Base-by-base conservation (phyloP, 1,284 basidiomycete species). In the Prillingera fragicola region DNA sequence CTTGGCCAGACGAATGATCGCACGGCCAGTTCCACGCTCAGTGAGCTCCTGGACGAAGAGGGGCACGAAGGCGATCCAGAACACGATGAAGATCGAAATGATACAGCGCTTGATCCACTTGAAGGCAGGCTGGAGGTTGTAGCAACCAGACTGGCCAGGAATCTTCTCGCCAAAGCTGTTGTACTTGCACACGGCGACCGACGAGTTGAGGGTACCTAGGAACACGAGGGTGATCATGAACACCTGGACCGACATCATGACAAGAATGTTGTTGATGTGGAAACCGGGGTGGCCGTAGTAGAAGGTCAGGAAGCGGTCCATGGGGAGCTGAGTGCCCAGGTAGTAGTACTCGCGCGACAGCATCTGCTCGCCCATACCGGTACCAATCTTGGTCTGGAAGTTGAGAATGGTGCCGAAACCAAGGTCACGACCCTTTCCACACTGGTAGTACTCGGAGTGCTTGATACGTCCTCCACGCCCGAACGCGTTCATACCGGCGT, bases 321-420 rank as follows among this genome's bases (percentile, higher is more conserved):
- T 83, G 31, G 94, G 92, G 35, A 98, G 80, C 70, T 98, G 94
- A n/a, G 95, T 98, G 41, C 94, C 95, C 55, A 98, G 75, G 71
- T 98, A 98, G 74, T 98, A 98, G 75, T 98, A 97, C 75, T 98
- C 94, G 60, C 94, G 82, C 73, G 89, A 95, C 56, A 98, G 80
- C 88, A 97, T 92, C 73, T 98, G 94, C 72, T 98, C 95, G 43
- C 94, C 95, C 94, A 98, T 98, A 74, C 95, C 95, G 34, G 92
- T 97, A 25, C 95, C 94, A 55, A 98, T 91, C 80, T 98, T 98
- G 53, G 94, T 98, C 77, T 91, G 88, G 84, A 98, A 98, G 73
- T 98, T 98, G 60, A 98, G 74, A 68, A 98, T 98, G 23, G 94
- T 98, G 35, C 94, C 94, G 71, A 98, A 98, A 32, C 95, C 95